A percentile compares a stretch with the other conserved stretches of the same genome.
Conservation (phyloP, 2,329 filamentous ascomycete genomes). For the Bimuria novae-zelandiae region DNA sequence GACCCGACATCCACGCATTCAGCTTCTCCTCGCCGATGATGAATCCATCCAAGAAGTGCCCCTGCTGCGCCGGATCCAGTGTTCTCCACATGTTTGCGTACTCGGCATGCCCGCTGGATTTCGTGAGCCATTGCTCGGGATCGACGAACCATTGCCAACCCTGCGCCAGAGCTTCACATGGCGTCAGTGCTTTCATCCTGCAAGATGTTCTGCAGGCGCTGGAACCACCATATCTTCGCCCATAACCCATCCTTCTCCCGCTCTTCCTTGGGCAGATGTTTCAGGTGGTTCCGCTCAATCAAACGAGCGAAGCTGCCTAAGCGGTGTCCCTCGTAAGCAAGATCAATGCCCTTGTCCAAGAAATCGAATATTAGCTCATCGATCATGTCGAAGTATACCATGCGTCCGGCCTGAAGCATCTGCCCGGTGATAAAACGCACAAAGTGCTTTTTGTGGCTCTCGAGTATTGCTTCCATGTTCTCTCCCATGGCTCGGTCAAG, state of each 20-base stretch:
- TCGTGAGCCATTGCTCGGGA: conserved; percentile 5
- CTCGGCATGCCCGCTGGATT: neutral
- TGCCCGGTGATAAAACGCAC: neutral
- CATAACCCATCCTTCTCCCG: neutral
- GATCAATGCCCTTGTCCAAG: conserved; percentile 5
- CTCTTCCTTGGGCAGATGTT: neutral
- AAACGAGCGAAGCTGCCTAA: neutral
- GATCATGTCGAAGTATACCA: conserved; percentile 5
- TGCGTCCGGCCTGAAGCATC: neutral
- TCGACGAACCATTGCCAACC: conserved; percentile 8
- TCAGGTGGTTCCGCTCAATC: neutral
- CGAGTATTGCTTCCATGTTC: neutral
- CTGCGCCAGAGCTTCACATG: neutral
- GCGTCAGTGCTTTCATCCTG: conserved; percentile 1
- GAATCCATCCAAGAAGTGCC: conserved; percentile 1
- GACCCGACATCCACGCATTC: neutral
- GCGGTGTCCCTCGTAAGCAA: neutral
- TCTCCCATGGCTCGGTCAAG: neutral
- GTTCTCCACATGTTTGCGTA: neutral
- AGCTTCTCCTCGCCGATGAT: neutral
- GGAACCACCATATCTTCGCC: conserved; percentile 8
- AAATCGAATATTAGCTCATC: neutral
- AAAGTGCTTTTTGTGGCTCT: too few relatives aligned
- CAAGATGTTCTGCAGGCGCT: conserved; percentile 7
- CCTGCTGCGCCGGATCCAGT: neutral